Conservation (phyloP, 345 rosid species). For the Bruguiera sexangula region DNA sequence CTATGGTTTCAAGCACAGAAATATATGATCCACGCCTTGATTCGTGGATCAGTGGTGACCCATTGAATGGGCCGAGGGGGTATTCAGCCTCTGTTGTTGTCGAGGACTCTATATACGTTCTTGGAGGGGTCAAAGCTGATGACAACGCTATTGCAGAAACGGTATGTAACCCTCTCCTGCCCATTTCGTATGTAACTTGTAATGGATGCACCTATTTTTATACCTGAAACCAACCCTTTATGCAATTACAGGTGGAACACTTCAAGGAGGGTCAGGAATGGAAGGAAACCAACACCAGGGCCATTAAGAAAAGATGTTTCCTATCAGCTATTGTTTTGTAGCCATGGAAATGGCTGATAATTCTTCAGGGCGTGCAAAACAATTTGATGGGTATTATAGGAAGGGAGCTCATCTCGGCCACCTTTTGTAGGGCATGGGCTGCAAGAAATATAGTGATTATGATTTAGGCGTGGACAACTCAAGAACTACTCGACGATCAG, state of each 20-base stretch:
- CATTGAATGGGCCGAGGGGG: constrained; percentile 66
- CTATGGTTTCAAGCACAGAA: constrained; percentile 68
- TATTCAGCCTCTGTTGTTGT: constrained; percentile 58
- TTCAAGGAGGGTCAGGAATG: constrained; percentile 64
- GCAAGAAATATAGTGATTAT: too few species aligned
- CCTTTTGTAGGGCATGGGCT: too few species aligned
- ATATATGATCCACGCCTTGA: constrained; percentile 62
- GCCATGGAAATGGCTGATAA: too few species aligned
- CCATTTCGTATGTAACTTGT: too few species aligned
- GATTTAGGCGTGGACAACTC: too few species aligned
- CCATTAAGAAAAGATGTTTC: constrained; percentile 61
- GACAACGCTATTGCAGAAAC: constrained; percentile 37
- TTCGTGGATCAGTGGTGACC: constrained; percentile 58
- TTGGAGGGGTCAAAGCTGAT: constrained; percentile 58
- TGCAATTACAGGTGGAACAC: constrained; percentile 58
- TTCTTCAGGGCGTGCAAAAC: too few species aligned
- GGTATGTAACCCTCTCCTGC: constrained; percentile 29
- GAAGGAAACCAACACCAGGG: constrained; percentile 35
- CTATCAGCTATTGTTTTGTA: constrained; percentile 47
- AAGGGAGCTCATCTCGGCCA: too few species aligned
- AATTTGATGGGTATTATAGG: too few species aligned
- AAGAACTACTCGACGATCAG: too few species aligned
- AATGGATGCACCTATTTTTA: background rate
- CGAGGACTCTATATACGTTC: constrained; percentile 45
- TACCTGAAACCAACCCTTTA: constrained; percentile 4